phyloP scores from a whole-genome alignment of 2,329 filamentous ascomycete species.

The Aspergillus piperis region DNA sequence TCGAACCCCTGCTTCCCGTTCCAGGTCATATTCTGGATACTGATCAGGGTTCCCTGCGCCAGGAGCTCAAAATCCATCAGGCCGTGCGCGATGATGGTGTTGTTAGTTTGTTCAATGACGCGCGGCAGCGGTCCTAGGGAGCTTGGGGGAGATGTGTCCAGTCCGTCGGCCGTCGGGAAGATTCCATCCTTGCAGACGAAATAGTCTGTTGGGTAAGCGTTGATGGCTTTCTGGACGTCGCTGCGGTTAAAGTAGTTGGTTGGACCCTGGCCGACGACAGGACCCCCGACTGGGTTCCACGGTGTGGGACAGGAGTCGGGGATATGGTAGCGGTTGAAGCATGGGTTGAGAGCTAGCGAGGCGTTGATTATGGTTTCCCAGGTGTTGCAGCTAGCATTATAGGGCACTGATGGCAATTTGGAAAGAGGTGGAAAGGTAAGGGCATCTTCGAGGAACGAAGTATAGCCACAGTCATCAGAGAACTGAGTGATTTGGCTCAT shows the following conservation, averaged over 20 bases:
- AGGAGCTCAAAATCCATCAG: slow-evolving; percentile 68
- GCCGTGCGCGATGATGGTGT: slow-evolving; percentile 74
- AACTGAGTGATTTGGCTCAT: slow-evolving; percentile 40
- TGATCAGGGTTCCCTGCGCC: slow-evolving; percentile 69
- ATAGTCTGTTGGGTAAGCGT: slow-evolving; percentile 53
- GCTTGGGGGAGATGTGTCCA: slow-evolving; percentile 50
- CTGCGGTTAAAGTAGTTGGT: slow-evolving; percentile 69
- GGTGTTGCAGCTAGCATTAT: slow-evolving; percentile 56
- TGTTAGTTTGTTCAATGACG: slow-evolving; percentile 71
- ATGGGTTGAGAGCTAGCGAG: slow-evolving; percentile 66
- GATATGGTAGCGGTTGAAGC: slow-evolving; percentile 75
- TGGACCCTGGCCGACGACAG: slow-evolving; percentile 65
- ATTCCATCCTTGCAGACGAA: slow-evolving; percentile 44
- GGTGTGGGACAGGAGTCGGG: slow-evolving; percentile 68
- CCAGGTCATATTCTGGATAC: slow-evolving; percentile 82
- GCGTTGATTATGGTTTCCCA: slow-evolving; percentile 59
- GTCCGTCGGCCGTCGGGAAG: slow-evolving; percentile 39
- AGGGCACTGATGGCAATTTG: slow-evolving; percentile 56
- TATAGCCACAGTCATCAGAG: slow-evolving; percentile 48
- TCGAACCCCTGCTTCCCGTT: slow-evolving; percentile 71
- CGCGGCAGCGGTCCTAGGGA: slow-evolving; percentile 55
- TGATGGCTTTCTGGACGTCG: slow-evolving; percentile 67
- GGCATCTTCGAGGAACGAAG: slow-evolving; percentile 44
- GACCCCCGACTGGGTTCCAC: slow-evolving; percentile 69
- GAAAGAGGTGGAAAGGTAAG: slow-evolving; percentile 68